Conservation (phyloP, 2,329 filamentous ascomycete genomes). For the Phialophora tarda region DNA sequence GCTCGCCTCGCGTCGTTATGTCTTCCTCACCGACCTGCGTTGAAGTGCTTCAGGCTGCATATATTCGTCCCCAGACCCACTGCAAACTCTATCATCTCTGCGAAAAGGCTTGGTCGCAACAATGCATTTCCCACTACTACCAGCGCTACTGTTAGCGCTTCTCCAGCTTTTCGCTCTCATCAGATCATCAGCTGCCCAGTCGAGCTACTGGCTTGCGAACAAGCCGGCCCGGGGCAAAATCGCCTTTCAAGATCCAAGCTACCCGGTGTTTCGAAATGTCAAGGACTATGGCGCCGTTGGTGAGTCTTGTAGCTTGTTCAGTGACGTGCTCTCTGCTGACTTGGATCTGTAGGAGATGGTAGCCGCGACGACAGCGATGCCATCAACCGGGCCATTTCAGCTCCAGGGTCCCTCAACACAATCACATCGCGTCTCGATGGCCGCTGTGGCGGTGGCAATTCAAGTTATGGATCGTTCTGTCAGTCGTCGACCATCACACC, state of each 20-base stretch:
- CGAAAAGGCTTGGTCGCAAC: not conserved
- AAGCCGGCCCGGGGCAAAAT: constrained; percentile 45
- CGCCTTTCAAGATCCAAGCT: constrained; percentile 40
- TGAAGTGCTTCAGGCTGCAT: constrained; percentile 2
- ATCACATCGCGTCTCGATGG: not conserved
- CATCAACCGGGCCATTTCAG: constrained; percentile 76
- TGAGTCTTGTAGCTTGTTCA: constrained; percentile 14
- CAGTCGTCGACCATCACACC: constrained; percentile 76
- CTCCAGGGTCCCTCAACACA: constrained; percentile 55
- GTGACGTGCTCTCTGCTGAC: constrained; percentile 1
- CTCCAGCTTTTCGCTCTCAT: constrained; percentile 19
- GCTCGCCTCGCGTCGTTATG: constrained; percentile 9
- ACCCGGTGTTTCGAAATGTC: constrained; percentile 71
- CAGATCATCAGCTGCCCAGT: constrained; percentile 29
- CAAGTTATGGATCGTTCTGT: constrained; percentile 53
- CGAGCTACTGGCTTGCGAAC: constrained; percentile 44
- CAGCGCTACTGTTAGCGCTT: constrained; percentile 19
- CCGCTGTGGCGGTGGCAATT: constrained; percentile 69
- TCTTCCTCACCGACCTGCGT: constrained; percentile 3
- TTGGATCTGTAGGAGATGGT: constrained; percentile 55
- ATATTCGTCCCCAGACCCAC: constrained; percentile 6
- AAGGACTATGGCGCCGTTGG: constrained; percentile 69
- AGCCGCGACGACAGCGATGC: constrained; percentile 76
- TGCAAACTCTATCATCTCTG: not conserved
- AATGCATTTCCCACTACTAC: constrained; percentile 15